Percentiles rank a stretch among this genome's conserved stretches.
Evolutionary conservation across 2,329 filamentous ascomycete species (phyloP).

Genomic region (Fusarium sp.): DNA sequence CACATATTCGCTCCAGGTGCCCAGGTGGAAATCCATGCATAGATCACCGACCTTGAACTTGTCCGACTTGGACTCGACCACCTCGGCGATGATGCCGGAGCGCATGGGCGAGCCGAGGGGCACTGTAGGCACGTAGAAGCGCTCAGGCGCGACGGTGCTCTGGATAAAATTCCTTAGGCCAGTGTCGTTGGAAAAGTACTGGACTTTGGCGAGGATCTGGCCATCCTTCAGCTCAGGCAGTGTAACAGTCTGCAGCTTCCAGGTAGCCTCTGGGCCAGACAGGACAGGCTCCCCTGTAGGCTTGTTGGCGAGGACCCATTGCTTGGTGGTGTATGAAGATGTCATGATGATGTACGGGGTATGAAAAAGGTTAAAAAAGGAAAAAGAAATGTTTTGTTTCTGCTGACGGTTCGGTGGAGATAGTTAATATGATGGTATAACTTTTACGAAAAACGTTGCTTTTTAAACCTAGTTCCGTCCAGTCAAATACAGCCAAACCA

Average conservation of each 20-base stretch:
- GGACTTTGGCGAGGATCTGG: slow-evolving; percentile 40
- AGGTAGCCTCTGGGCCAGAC: slow-evolving; percentile 40
- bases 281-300: slow-evolving; percentile 39
- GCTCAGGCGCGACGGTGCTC: slow-evolving; percentile 40
- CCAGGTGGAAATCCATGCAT: slow-evolving; percentile 43
- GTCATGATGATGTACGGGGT: slow-evolving; percentile 33
- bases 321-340: slow-evolving; percentile 41
- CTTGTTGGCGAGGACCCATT: slow-evolving; percentile 43
- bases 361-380: neutral
- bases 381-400: neutral
- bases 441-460: neutral
- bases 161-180: slow-evolving; percentile 43
- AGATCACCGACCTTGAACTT: slow-evolving; percentile 41
- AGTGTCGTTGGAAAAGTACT: slow-evolving; percentile 44
- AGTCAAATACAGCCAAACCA: neutral
- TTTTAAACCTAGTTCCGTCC: neutral
- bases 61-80: slow-evolving; percentile 37
- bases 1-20: slow-evolving; percentile 41
- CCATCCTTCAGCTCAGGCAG: slow-evolving; percentile 39
- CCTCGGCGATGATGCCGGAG: slow-evolving; percentile 42
- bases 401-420: neutral
- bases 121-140: slow-evolving; percentile 43
- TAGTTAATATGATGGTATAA: neutral
- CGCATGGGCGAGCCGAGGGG: slow-evolving; percentile 42
- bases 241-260: slow-evolving; percentile 36